These are phyloP conservation scores for Ocimum tenuiflorum DNA, from an alignment of 257 asterid genomes.

Conservation along the genomic window DNA sequence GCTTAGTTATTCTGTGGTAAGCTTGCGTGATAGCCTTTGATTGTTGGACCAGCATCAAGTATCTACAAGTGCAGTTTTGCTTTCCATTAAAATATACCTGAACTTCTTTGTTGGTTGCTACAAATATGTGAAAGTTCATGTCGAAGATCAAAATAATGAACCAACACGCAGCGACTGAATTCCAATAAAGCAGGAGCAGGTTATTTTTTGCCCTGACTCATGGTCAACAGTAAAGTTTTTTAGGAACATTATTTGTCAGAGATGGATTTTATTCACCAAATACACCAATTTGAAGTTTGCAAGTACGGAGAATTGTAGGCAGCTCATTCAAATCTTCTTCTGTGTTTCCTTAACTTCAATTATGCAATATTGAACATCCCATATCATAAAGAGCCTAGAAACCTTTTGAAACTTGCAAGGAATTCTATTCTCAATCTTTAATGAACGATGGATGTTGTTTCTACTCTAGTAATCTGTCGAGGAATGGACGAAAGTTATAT, in stretches of 20 bases:
- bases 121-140: not conserved
- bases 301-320: not conserved
- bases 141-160: not conserved
- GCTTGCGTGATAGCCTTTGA: not conserved
- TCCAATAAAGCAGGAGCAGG: not conserved
- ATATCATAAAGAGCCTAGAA: not conserved
- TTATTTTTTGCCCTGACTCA: not conserved
- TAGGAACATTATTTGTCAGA: not conserved
- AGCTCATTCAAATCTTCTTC: not conserved
- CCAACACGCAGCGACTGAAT: not conserved
- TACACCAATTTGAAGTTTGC: not conserved
- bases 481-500: not conserved
- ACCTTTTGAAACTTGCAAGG: not conserved
- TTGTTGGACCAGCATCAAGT: slow-evolving; percentile 4
- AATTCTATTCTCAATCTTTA: not conserved
- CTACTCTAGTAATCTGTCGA: not conserved
- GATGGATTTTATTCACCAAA: not conserved
- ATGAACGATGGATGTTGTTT: not conserved
- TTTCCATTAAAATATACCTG: not conserved
- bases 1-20: too few species aligned
- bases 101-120: slow-evolving; percentile 1
- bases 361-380: not conserved
- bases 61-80: not conserved
- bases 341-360: not conserved
- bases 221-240: not conserved